Evolutionary conservation across 1,284 basidiomycete species (phyloP), one percentile per base, ranked within the genome.

Genomic region (Sporisorium exsertum): DNA sequence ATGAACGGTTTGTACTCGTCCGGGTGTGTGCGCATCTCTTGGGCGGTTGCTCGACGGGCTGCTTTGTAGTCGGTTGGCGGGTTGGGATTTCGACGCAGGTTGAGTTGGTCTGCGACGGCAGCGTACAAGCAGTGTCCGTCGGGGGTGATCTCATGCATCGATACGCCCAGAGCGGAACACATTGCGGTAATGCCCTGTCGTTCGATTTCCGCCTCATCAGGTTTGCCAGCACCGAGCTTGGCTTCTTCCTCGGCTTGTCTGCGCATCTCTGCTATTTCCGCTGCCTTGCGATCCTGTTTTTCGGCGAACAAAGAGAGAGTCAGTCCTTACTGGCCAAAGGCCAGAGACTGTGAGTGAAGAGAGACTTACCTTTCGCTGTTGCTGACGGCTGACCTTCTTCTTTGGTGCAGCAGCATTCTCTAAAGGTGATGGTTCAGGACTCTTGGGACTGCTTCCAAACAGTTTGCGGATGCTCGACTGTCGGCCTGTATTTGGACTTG

Each of bases 51-150:
- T 13, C 85, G 85, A 32, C 97, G 92, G 42, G 91, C 76, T 5
- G 58, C 60, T 10, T 72, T 58, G 77, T 85, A 87, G 55, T 81
- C 89, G 22, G 87, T 88, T 20, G 87, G 80, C 2, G 37, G 6
- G 9, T 24, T 24, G 12, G 67, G 42, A 42, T 67, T 68, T 3
- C 42, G 22, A 50, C 64, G 61, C 18, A 79, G 42, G 8, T 83
- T 86, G 7, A 89, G 83, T 77, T 89, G 95, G 85, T 98, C 94
- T 20, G 94, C 95, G 13, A 98, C 88, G 5, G 95, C 94, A 47
- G 94, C 92, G 87, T 93, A 98, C 43, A 97, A 90, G 87, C 95
- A 98, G 81, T 98, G 95, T 0, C 95, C 95, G 81, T 98, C 95
- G 10, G 95, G 94, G 72, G 91, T 91, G 80, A 97, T 93, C 93